A percentile compares a stretch with the other conserved stretches of the same genome.
phyloP scores from a whole-genome alignment of 2,329 filamentous ascomycete genomes.

The Trichoderma koningii region DNA sequence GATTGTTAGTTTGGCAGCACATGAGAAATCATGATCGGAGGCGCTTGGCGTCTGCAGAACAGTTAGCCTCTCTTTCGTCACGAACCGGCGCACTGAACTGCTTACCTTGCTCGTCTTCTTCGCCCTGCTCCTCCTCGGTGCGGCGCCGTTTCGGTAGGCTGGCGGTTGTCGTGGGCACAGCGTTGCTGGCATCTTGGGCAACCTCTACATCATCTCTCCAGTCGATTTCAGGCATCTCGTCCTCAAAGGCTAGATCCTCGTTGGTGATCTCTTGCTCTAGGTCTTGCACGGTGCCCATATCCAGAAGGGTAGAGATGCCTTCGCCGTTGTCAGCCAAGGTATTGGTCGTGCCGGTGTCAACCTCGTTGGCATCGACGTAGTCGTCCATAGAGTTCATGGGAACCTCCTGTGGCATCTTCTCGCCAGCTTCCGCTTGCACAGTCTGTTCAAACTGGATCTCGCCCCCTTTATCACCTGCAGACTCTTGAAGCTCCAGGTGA shows the following conservation, averaged over 20 bases:
- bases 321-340: conserved; percentile 41
- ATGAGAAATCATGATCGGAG: conserved; percentile 28
- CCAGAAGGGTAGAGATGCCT: conserved; percentile 32
- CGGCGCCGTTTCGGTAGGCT: conserved; percentile 29
- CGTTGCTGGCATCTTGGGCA: conserved; percentile 6
- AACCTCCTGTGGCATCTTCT: conserved; percentile 14
- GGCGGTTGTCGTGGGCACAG: conserved; percentile 11
- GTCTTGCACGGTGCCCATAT: conserved; percentile 31
- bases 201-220: conserved; percentile 30
- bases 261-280: conserved; percentile 25
- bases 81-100: neutral
- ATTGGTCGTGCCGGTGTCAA: conserved; percentile 38
- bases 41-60: conserved; percentile 30
- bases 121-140: conserved; percentile 28
- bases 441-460: conserved; percentile 28
- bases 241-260: conserved; percentile 29
- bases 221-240: conserved; percentile 34
- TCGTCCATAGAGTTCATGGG: conserved; percentile 26
- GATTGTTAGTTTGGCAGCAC: conserved; percentile 9
- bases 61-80: conserved; percentile 21
- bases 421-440: conserved; percentile 22
- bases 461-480: conserved; percentile 29
- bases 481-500: conserved; percentile 34
- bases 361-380: conserved; percentile 29
- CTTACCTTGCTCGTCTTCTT: conserved; percentile 30